A percentile compares a stretch with the other conserved stretches of the same genome.
These are phyloP conservation scores for Pseudophaeomoniella oleicola DNA, from an alignment of 2,329 filamentous ascomycete species.

Conservation along the genomic window DNA sequence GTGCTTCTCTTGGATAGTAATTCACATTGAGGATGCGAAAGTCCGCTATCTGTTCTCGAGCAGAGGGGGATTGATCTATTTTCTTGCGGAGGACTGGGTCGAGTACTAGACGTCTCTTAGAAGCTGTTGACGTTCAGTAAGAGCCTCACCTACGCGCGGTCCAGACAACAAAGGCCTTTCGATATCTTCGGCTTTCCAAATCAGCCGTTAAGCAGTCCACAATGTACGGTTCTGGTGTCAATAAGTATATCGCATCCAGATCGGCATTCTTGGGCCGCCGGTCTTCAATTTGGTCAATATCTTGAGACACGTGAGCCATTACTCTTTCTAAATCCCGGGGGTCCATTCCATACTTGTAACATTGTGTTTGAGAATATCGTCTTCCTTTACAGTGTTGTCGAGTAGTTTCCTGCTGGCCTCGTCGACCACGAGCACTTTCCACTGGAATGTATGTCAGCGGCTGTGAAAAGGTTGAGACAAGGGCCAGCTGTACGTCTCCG, in stretches of 20 bases:
- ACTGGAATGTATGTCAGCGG: conserved; percentile 40
- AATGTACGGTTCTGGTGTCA: conserved; percentile 73
- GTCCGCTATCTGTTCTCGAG: conserved; percentile 60
- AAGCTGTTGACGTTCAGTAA: conserved; percentile 2
- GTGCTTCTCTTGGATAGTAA: conserved; percentile 81
- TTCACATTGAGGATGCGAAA: conserved; percentile 76
- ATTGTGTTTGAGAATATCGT: conserved; percentile 93
- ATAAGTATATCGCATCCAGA: conserved; percentile 89
- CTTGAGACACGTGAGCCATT: conserved; percentile 30
- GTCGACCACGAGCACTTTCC: conserved; percentile 93
- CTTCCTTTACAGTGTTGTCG: conserved; percentile 81
- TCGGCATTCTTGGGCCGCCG: conserved; percentile 66
- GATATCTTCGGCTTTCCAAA: conserved; percentile 71
- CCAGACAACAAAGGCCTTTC: conserved; percentile 71
- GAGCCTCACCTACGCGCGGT: conserved; percentile 42
- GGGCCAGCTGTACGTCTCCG: conserved; percentile 54
- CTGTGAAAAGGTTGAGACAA: conserved; percentile 11
- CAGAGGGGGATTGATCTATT: conserved; percentile 55
- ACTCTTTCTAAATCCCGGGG: conserved; percentile 7
- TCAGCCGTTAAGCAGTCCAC: conserved; percentile 91
- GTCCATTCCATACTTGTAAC: conserved; percentile 60
- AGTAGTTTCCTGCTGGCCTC: conserved; percentile 70
- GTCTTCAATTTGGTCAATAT: conserved; percentile 89
- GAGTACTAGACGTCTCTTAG: conserved; percentile 35
- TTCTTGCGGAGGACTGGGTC: conserved; percentile 56